Base-by-base conservation (phyloP, 2,329 filamentous ascomycete species). In the Raffaelea ambrosiae region DNA sequence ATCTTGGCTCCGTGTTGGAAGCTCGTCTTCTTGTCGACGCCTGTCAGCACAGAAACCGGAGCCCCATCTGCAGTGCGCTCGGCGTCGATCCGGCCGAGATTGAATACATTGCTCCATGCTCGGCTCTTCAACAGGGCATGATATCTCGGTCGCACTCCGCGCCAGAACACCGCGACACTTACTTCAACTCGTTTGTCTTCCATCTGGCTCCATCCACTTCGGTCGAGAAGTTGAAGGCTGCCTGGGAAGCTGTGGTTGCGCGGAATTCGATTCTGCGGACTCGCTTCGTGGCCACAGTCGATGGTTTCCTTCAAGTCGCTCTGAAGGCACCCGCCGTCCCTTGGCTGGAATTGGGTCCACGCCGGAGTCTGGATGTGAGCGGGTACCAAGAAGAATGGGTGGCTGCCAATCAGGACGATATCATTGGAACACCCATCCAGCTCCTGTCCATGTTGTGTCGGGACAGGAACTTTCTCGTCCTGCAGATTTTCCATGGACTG, bases 61-160 rank as follows among this genome's bases (percentile, higher is more conserved):
- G 72, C 11, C 55, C 63, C 7, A 72, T 77, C 7, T 77, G 77
- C 18, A 68, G 68, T 7, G 63, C 68, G 3, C 66, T 95, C 0
- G 63, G 64, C 0, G 53, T 83, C 2, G 57, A 67, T 1, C 62
- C 68, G 1, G 59, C 65, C 5, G 68, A 80, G 1, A 74, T 95
- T 10, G 84, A 93, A 58, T 77, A 79, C 49, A 77, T 95, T 45
- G 80, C 80, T 0, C 90, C 89, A 4, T 95, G 90, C 59, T 94
- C 90, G 1, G 78, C 89, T 0, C 68, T 95, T 1, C 90, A 96
- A 58, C 81, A 91, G 60, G 90, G 89, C 0, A 91, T 96, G 69
- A 79, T 95, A 44, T 84, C 84, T 5, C 76, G 81, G 43, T 83
- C 81, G 21, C 61, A 85, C 35, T 75, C 64, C 0, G 47, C 43